Evolutionary conservation across 805 yeast genomes (phyloP).

Genomic region (Starmerella potacharoeniae): DNA sequence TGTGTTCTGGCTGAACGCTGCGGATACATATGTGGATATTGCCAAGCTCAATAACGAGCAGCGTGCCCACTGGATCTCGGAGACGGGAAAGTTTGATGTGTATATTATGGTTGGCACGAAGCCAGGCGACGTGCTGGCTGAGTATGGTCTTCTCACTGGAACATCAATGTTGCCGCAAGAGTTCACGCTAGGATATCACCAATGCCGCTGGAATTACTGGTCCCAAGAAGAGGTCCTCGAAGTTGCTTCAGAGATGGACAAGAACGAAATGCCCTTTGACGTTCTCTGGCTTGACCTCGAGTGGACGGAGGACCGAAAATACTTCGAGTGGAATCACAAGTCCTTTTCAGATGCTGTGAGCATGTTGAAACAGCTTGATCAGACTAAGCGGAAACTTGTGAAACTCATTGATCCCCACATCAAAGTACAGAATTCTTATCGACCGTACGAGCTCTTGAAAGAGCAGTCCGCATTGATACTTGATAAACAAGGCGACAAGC

Average conservation of each 20-base stretch:
- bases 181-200: slow-evolving; percentile 83
- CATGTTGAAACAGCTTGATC: slow-evolving; percentile 54
- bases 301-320: slow-evolving; percentile 74
- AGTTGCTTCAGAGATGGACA: slow-evolving; percentile 60
- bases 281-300: slow-evolving; percentile 92
- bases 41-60: slow-evolving; percentile 29
- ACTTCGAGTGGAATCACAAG: slow-evolving; percentile 79
- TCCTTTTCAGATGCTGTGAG: slow-evolving; percentile 62
- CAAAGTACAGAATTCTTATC: slow-evolving; percentile 47
- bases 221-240: slow-evolving; percentile 75
- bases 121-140: slow-evolving; percentile 44
- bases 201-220: slow-evolving; percentile 95
- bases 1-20: slow-evolving; percentile 82
- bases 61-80: slow-evolving; percentile 79
- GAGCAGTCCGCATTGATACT: slow-evolving; percentile 32
- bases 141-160: slow-evolving; percentile 67
- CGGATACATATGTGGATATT: slow-evolving; percentile 84
- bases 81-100: slow-evolving; percentile 72
- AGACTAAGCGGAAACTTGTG: slow-evolving; percentile 69
- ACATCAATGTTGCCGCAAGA: slow-evolving; percentile 58
- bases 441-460: slow-evolving; percentile 44
- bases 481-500: slow-evolving; percentile 33
- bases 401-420: slow-evolving; percentile 87
- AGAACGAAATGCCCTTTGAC: slow-evolving; percentile 69
- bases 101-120: slow-evolving; percentile 51